Evolutionary conservation across 2,329 filamentous ascomycete species (phyloP), one percentile per base, ranked within the genome.

Genomic region (Epichloe gansuensis): DNA sequence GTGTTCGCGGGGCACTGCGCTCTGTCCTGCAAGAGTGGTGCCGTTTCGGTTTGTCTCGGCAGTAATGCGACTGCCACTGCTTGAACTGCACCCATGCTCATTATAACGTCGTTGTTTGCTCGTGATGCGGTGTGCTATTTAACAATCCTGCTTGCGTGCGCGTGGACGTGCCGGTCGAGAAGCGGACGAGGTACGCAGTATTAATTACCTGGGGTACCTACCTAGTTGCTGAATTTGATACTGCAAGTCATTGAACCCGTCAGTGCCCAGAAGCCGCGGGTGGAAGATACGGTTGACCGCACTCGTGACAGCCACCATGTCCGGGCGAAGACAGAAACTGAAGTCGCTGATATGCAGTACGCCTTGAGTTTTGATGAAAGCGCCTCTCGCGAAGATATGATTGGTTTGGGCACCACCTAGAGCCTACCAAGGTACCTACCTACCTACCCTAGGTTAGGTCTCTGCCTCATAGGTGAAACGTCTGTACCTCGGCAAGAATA

Each of bases 1-100:
- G 72, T 78, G 59, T 76, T 69, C 48, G 67, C 65, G 7, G 75
- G 73, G 54, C 77, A 80, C 50, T 66, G 61, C n/a, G 62, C 60
- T 53, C 67, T 60, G 9, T 44, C 58, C 46, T 63, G 58, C 44
- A 58, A 41, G 31, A 64, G 54, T 9, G 59, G 47, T 9, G 57
- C 53, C n/a, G 60, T 58, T 17, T 56, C 56, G 21, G 61, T 55
- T 28, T 54, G 54, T 39, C 60, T 61, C 5, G 58, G 59, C 23
- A 60, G 11, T 17, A 37, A 38, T 23, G 50, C 23, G 15, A 23
- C 46, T 35, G n/a, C 41, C n/a, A 43, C 41, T 21, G 21, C 21
- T 43, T 11, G 41, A 17, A 43, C 41, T 12, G 17, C 8, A 17
- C 6, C 8, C 21, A 4, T 11, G 41, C 41, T 21, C 17, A 11